Conservation (phyloP, 1,284 basidiomycete species). For the Austropuccinia psidii region DNA sequence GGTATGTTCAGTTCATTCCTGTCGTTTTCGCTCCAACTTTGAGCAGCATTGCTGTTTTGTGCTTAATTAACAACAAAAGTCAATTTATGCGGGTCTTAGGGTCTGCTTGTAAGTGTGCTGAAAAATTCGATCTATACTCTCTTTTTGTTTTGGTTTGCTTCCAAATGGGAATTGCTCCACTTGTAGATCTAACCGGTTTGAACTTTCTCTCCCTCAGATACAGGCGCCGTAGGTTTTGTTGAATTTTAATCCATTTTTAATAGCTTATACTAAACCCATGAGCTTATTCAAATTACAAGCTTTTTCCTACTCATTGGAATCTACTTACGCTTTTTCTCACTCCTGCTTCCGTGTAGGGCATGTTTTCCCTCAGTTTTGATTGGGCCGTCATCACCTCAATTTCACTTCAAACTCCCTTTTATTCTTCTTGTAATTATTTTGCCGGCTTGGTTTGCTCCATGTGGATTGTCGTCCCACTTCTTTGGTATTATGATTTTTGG, state of each 20-base stretch:
- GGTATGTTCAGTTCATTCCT: slow-evolving; percentile 45
- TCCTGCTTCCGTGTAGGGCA: slow-evolving; percentile 40
- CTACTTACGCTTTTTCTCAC: no score
- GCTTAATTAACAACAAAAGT: slow-evolving; percentile 43
- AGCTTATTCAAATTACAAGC: no score
- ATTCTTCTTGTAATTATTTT: slow-evolving; percentile 33
- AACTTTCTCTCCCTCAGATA: slow-evolving; percentile 3
- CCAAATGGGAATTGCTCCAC: no score
- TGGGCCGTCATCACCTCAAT: slow-evolving; percentile 47
- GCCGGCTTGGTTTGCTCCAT: slow-evolving; percentile 26
- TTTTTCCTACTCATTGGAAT: no score
- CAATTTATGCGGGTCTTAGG: slow-evolving; percentile 44
- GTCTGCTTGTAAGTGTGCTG: slow-evolving; percentile 41
- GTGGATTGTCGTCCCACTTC: slow-evolving; percentile 27
- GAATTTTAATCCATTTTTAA: no score
- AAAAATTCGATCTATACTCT: background rate
- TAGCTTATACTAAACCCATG: no score
- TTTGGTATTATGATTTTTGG: slow-evolving; percentile 30
- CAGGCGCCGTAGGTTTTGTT: background rate
- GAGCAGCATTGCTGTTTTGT: slow-evolving; percentile 46
- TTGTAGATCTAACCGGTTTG: no score
- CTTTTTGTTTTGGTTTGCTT: background rate
- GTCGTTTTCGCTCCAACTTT: slow-evolving; percentile 45
- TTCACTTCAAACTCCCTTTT: slow-evolving; percentile 30
- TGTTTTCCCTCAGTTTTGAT: slow-evolving; percentile 47